Percentiles rank a stretch among this genome's conserved stretches.
These are phyloP conservation scores for Fusarium nygamai DNA, from an alignment of 2,329 filamentous ascomycete genomes.

Conservation along the genomic window DNA sequence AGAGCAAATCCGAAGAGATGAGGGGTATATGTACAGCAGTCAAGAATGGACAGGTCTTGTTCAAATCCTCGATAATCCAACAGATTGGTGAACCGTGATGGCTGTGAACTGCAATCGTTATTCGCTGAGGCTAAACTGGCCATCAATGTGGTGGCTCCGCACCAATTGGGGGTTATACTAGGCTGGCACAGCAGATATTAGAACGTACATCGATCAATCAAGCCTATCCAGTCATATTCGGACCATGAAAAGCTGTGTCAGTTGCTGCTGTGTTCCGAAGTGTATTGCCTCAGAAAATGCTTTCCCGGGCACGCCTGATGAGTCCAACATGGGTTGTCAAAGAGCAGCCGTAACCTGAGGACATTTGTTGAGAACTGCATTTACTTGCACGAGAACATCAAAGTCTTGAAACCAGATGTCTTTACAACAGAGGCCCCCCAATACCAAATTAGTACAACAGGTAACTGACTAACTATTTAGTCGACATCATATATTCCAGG, in stretches of 20 bases:
- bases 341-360: not conserved
- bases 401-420: not conserved
- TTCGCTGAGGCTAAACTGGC: constrained; percentile 23
- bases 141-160: constrained; percentile 27
- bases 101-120: constrained; percentile 22
- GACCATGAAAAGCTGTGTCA: not conserved
- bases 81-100: constrained; percentile 10
- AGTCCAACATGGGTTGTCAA: no score
- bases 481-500: not conserved
- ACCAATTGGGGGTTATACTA: not conserved
- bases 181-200: not conserved
- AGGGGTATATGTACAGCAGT: not conserved
- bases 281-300: not conserved
- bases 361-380: not conserved
- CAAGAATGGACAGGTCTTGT: not conserved
- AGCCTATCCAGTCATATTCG: not conserved
- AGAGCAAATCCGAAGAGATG: not conserved
- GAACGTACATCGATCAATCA: not conserved
- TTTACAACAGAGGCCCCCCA: not conserved
- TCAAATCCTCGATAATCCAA: constrained; percentile 1
- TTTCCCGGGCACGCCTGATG: not conserved
- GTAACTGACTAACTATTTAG: not conserved
- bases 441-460: not conserved
- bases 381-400: not conserved
- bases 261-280: not conserved